Percentiles rank a stretch among this genome's conserved stretches.
Conservation (phyloP, 192 early-diverging fungal genomes). For the Chytriomyces sp. region DNA sequence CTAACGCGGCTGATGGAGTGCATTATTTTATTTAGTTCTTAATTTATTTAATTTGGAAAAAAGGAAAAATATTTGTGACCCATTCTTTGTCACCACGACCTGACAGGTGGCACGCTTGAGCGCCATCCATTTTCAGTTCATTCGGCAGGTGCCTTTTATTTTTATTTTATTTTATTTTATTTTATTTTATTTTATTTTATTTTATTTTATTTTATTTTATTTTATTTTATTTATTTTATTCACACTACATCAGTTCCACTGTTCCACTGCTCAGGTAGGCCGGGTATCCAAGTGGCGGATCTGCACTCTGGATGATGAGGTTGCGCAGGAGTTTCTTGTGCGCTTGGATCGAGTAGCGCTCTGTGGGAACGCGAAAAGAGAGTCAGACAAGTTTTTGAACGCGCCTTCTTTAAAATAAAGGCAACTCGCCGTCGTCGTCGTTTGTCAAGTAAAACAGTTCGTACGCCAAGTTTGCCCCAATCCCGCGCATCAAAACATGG, state of each 20-base stretch:
- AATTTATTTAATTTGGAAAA: too few relatives aligned
- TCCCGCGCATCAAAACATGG: conserved; percentile 30
- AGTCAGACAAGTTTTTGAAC: conserved; percentile 14
- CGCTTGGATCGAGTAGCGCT: conserved; percentile 59
- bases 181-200: too few relatives aligned
- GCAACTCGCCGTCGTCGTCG: conserved; percentile 53
- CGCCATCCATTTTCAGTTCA: too few relatives aligned
- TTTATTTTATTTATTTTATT: neutral
- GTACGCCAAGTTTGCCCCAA: conserved; percentile 54
- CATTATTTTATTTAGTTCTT: too few relatives aligned
- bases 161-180: too few relatives aligned
- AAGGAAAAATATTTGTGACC: too few relatives aligned
- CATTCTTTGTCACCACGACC: too few relatives aligned
- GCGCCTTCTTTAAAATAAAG: neutral
- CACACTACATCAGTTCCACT: neutral
- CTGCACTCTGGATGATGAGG: conserved; percentile 48
- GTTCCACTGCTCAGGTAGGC: conserved; percentile 26
- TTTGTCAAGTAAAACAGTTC: conserved; percentile 57
- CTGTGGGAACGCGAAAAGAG: conserved; percentile 25
- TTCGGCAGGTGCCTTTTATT: too few relatives aligned
- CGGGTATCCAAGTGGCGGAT: conserved; percentile 58
- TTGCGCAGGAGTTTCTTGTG: conserved; percentile 53
- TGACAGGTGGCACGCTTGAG: too few relatives aligned
- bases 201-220: too few relatives aligned
- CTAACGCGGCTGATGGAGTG: too few relatives aligned